A percentile compares a stretch with the other conserved stretches of the same genome.
These are phyloP conservation scores for Acer saccharum DNA, from an alignment of 345 rosid genomes.

Conservation along the genomic window DNA sequence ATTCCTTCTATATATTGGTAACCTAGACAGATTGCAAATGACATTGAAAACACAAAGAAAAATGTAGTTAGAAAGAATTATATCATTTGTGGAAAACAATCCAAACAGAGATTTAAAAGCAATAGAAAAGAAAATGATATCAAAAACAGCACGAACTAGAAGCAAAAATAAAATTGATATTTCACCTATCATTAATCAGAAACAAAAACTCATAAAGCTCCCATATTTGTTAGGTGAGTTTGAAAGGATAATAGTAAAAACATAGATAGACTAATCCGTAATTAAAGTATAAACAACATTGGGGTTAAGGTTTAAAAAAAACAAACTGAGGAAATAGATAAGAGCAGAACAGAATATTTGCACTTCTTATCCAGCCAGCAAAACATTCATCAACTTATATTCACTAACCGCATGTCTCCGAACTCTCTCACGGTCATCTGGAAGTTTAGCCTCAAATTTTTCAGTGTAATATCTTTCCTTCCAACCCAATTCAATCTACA, in stretches of 20 bases:
- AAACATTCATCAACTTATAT: not conserved
- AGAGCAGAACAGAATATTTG: not conserved
- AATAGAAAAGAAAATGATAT: not conserved
- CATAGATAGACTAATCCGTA: too few relatives aligned
- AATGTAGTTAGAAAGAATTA: not conserved
- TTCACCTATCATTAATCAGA: not conserved
- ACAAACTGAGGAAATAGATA: not conserved
- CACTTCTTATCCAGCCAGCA: not conserved
- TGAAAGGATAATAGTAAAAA: not conserved
- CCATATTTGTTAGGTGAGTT: not conserved
- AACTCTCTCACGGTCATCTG: constrained; percentile 23
- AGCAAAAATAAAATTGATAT: not conserved
- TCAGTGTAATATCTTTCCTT: constrained; percentile 23
- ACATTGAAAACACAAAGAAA: not conserved
- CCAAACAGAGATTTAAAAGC: not conserved
- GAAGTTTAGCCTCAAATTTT: constrained; percentile 24
- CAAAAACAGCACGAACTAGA: not conserved
- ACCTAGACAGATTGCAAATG: constrained; percentile 18
- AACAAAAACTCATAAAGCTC: not conserved
- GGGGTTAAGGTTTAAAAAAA: not conserved
- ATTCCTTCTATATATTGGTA: constrained; percentile 40
- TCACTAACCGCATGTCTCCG: constrained; percentile 26
- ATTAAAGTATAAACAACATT: not conserved
- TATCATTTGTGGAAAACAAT: not conserved
- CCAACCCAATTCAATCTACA: constrained; percentile 24